Conservation (phyloP, 2,329 filamentous ascomycete species). For the Mycosphaerella sp. region DNA sequence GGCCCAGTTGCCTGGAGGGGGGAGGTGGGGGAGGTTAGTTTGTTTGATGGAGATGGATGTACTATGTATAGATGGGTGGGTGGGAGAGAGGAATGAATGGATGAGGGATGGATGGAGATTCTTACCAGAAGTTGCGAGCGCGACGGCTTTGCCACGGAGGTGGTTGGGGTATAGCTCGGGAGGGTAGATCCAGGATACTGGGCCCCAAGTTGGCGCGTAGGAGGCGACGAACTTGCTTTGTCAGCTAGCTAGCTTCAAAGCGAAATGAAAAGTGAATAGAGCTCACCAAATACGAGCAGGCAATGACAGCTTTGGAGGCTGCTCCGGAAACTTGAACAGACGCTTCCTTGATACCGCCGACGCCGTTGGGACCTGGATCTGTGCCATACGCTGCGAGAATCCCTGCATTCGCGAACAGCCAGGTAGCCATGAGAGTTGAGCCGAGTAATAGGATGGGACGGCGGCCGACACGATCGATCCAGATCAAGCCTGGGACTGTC, state of each 20-base stretch:
- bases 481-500: constrained; percentile 70
- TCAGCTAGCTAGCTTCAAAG: not conserved
- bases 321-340: constrained; percentile 37
- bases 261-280: not conserved
- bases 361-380: constrained; percentile 31
- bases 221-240: constrained; percentile 53
- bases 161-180: constrained; percentile 60
- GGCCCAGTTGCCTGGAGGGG: constrained; percentile 50
- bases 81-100: too few relatives aligned
- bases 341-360: constrained; percentile 38
- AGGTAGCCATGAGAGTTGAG: constrained; percentile 57
- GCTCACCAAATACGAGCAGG: constrained; percentile 56
- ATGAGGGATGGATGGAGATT: not conserved
- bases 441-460: constrained; percentile 62
- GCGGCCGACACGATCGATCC: constrained; percentile 69
- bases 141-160: constrained; percentile 55
- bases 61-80: not conserved
- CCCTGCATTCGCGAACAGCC: constrained; percentile 57
- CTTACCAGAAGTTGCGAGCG: constrained; percentile 45
- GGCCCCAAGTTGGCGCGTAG: constrained; percentile 51
- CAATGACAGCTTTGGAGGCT: constrained; percentile 45
- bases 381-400: constrained; percentile 57
- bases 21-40: too few relatives aligned
- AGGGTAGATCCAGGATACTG: constrained; percentile 60
- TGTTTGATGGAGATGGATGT: not conserved